Percentiles rank a stretch among this genome's conserved stretches.
Evolutionary conservation across 2,329 filamentous ascomycete genomes (phyloP).

Genomic region (Fusarium euwallaceae): DNA sequence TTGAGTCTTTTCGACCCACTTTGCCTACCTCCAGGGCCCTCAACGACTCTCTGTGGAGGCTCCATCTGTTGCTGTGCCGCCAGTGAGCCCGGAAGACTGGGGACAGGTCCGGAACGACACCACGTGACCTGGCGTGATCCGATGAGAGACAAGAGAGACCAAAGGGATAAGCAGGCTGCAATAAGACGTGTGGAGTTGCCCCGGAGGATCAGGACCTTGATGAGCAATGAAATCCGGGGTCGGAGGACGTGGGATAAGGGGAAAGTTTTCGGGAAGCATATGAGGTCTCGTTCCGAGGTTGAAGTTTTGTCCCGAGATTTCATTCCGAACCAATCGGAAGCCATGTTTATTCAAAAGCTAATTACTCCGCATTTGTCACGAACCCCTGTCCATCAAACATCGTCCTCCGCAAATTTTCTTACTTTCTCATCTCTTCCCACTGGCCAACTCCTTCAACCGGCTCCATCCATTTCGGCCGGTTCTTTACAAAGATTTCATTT

Average conservation of each 20-base stretch:
- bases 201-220: constrained; percentile 2
- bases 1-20: constrained; percentile 55
- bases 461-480: constrained; percentile 44
- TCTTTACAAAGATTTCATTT: constrained; percentile 48
- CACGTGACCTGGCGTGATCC: neutral
- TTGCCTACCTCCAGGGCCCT: constrained; percentile 6
- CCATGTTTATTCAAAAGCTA: neutral
- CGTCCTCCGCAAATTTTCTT: neutral
- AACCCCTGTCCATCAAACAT: neutral
- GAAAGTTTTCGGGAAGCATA: neutral
- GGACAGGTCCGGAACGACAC: constrained; percentile 25
- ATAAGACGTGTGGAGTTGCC: constrained; percentile 1
- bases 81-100: neutral
- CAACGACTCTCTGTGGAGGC: constrained; percentile 18
- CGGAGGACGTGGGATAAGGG: constrained; percentile 10
- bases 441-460: constrained; percentile 39
- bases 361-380: constrained; percentile 9
- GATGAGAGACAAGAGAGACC: neutral
- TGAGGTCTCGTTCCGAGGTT: neutral
- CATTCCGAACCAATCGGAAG: constrained; percentile 27
- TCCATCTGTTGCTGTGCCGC: constrained; percentile 23
- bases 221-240: neutral
- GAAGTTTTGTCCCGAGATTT: neutral
- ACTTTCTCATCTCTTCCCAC: constrained; percentile 47
- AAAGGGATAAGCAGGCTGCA: neutral